These are phyloP conservation scores for Xerocomus potaroensis DNA, from an alignment of 768 basidiomycete species.

Conservation along the genomic window DNA sequence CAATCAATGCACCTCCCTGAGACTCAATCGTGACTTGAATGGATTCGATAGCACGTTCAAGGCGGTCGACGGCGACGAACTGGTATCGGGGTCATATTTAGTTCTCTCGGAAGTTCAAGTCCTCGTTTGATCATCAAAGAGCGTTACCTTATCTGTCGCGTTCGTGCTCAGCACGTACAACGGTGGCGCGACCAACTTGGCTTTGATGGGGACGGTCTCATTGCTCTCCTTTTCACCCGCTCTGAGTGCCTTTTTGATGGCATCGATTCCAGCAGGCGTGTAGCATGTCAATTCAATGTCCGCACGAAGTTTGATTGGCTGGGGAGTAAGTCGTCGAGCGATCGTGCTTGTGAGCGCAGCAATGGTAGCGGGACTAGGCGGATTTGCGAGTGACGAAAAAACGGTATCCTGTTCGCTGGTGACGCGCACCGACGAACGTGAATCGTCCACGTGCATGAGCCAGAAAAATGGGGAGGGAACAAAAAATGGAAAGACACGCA, in stretches of 20 bases:
- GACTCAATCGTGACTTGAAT: constrained; percentile 83
- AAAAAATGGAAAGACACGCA: constrained; percentile 36
- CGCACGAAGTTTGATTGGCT: constrained; percentile 97
- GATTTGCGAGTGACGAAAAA: constrained; percentile 63
- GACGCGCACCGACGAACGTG: neutral
- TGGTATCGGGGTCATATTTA: constrained; percentile 25
- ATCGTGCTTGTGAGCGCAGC: constrained; percentile 75
- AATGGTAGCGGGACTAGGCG: constrained; percentile 53
- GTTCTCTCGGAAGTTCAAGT: neutral
- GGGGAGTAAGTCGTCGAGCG: constrained; percentile 92
- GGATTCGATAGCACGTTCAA: constrained; percentile 89
- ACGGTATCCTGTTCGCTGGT: constrained; percentile 71
- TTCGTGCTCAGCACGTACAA: constrained; percentile 95
- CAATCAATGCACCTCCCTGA: constrained; percentile 78
- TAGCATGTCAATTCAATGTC: constrained; percentile 98
- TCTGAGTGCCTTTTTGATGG: constrained; percentile 87
- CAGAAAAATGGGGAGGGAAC: neutral
- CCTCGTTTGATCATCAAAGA: neutral
- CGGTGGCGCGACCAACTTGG: constrained; percentile 94
- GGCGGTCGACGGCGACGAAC: constrained; percentile 86
- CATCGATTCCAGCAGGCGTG: constrained; percentile 91
- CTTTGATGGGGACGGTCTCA: constrained; percentile 93
- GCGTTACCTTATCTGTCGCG: constrained; percentile 85
- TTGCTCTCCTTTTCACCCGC: constrained; percentile 87
- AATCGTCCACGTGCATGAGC: constrained; percentile 22